Evolutionary conservation across 2,329 filamentous ascomycete genomes (phyloP).

Genomic region (Zasmidium cellare): DNA sequence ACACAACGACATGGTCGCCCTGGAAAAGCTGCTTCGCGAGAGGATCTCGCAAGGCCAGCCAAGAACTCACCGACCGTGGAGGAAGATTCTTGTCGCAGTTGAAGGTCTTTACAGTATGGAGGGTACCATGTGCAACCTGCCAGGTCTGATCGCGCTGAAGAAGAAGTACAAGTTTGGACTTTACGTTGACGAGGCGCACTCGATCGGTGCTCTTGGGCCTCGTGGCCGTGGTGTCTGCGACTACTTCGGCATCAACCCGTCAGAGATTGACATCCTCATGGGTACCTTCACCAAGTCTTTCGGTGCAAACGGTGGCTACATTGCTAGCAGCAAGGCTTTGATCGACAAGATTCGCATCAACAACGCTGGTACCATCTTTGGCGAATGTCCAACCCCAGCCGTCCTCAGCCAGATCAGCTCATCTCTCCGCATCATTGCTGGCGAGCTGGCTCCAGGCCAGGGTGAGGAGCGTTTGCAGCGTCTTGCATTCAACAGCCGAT

Average conservation of each 20-base stretch:
- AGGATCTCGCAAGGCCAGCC: constrained; percentile 95
- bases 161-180: constrained; percentile 96
- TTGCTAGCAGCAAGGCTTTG: constrained; percentile 83
- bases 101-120: constrained; percentile 99
- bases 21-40: constrained; percentile 84
- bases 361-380: constrained; percentile 83
- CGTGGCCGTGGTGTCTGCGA: constrained; percentile 91
- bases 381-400: constrained; percentile 82
- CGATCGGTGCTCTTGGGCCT: constrained; percentile 87
- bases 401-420: constrained; percentile 89
- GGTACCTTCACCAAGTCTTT: constrained; percentile 98
- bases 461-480: constrained; percentile 94
- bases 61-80: constrained; percentile 97
- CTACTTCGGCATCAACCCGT: constrained; percentile 88
- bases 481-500: constrained; percentile 96
- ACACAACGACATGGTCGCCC: constrained; percentile 90
- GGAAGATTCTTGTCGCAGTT: constrained; percentile 95
- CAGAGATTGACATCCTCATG: constrained; percentile 93
- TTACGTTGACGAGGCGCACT: constrained; percentile 96
- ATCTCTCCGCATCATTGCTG: constrained; percentile 83
- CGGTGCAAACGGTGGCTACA: constrained; percentile 94
- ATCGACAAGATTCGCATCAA: constrained; percentile 87
- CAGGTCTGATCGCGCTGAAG: constrained; percentile 82
- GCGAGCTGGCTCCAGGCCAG: constrained; percentile 84
- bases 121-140: constrained; percentile 97